Conservation (phyloP, 2,329 filamentous ascomycete species). For the Aspergillus hiratsukae region DNA sequence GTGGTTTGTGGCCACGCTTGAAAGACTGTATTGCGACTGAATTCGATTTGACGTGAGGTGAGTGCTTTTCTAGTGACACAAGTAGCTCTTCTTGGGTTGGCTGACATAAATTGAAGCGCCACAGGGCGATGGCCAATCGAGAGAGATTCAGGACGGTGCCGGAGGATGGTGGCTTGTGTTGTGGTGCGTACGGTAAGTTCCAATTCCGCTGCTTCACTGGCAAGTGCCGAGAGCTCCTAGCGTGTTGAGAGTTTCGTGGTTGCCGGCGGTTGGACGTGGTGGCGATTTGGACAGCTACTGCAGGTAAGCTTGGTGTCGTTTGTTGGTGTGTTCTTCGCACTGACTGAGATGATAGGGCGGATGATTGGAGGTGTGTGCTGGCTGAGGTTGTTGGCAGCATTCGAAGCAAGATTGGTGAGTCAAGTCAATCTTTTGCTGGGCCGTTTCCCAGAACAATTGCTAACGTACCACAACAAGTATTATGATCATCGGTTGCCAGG, state of each 20-base stretch:
- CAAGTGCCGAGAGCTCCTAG: not conserved
- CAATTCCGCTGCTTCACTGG: not conserved
- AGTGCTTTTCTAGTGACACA: not conserved
- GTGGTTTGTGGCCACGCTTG: slow-evolving; percentile 1
- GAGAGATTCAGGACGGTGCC: not conserved
- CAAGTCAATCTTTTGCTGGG: not conserved
- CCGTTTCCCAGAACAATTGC: not conserved
- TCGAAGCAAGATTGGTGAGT: not conserved
- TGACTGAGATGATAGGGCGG: not conserved
- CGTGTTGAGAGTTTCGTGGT: not conserved
- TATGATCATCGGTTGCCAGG: not conserved
- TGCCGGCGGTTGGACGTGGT: not conserved
- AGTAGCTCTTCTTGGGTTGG: not conserved
- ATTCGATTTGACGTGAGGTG: not conserved
- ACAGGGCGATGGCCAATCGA: not conserved
- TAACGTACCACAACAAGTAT: not conserved
- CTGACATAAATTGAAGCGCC: not conserved
- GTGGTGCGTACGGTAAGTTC: not conserved
- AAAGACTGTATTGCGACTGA: not conserved
- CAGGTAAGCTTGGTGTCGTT: not conserved
- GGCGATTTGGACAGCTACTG: not conserved
- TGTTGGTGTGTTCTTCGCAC: not conserved
- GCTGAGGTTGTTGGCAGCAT: not conserved
- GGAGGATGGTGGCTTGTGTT: not conserved
- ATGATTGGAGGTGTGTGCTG: not conserved